A percentile compares a stretch with the other conserved stretches of the same genome.
Conservation (phyloP, 331 rosid genomes). For the Ulmus americana region DNA sequence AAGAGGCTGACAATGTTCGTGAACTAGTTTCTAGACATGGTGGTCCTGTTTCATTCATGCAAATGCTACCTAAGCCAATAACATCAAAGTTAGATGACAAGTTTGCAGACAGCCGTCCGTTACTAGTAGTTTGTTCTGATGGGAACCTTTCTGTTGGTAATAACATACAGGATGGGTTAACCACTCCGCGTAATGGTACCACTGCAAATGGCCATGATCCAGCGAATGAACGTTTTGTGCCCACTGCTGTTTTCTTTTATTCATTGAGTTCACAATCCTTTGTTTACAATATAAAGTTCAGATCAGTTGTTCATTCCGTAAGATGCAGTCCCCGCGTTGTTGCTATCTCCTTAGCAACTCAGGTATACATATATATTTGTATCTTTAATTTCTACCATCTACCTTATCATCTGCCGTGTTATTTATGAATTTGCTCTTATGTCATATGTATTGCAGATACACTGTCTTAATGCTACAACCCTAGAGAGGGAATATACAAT, state of each 20-base stretch:
- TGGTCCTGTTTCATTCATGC: constrained; percentile 81
- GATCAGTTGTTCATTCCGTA: constrained; percentile 75
- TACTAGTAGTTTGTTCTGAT: constrained; percentile 69
- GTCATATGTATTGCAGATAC: constrained; percentile 57
- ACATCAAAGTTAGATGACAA: constrained; percentile 56
- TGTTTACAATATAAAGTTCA: constrained; percentile 74
- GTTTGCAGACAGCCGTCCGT: constrained; percentile 61
- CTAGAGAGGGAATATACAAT: constrained; percentile 76
- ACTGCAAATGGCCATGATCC: constrained; percentile 48
- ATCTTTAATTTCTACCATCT: constrained; percentile 1
- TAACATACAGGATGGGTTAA: constrained; percentile 45
- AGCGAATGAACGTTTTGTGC: constrained; percentile 51
- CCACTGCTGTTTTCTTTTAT: constrained; percentile 72
- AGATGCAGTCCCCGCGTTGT: constrained; percentile 86
- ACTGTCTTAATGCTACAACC: constrained; percentile 69
- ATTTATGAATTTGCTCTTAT: constrained; percentile 17
- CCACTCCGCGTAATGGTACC: constrained; percentile 39
- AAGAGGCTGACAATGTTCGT: constrained; percentile 78
- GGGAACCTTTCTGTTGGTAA: constrained; percentile 56
- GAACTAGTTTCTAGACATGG: constrained; percentile 76
- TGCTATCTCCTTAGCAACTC: constrained; percentile 73
- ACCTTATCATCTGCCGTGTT: constrained; percentile 8
- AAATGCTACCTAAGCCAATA: constrained; percentile 78
- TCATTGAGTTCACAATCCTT: constrained; percentile 79
- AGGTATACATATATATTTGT: constrained; percentile 42